Base-by-base conservation (phyloP, 2,329 filamentous ascomycete genomes). In the Monosporascus sp. region DNA sequence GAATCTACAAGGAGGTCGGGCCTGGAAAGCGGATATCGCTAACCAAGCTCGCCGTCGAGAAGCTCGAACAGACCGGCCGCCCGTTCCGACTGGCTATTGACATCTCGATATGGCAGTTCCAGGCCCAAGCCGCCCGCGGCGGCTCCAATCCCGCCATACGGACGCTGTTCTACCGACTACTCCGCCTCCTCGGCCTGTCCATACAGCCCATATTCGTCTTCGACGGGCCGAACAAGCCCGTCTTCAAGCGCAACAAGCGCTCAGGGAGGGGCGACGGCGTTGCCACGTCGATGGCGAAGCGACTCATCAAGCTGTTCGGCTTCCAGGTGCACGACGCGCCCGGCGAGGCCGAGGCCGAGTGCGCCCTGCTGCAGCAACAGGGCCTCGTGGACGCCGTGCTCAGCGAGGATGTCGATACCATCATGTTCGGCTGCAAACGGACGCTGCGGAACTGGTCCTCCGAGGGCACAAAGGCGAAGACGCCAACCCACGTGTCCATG, bases 81-180 rank as follows among this genome's bases (percentile, higher is more conserved):
- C 92, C 92, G 0, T 76, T 97, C 41, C 87, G 92, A 41, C 78
- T 99, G 47, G 94, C 94, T 40, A 88, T 99, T 59, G 94, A 99
- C 68, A 88, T 96, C 61, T 91, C 91, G 3, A 97, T 99, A 66
- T 99, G 94, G 94, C 88, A 96, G 45, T 97, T 96, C 66, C 94
- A 99, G 66, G 87, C 87, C 14, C 91, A 96, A 66, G 87, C 90
- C 16, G 89, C 89, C 19, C 85, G 85, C 74, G 91, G 93, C 47
- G 94, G 94, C 55, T 85, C 86, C 11, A 97, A 97, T 62, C 93
- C 94, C 7, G 92, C 92, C 1, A 79, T 97, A 38, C 84, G 94
- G 53, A 97, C 92, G 1, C 81, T 99, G 24, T 97, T 97, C 72
- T 97, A 95, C 71, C 88, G 94, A 37, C 82, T 97, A 0, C 76